Evolutionary conservation across 164 flowering plant genomes (phyloP).

Genomic region (Platanus orientalis): DNA sequence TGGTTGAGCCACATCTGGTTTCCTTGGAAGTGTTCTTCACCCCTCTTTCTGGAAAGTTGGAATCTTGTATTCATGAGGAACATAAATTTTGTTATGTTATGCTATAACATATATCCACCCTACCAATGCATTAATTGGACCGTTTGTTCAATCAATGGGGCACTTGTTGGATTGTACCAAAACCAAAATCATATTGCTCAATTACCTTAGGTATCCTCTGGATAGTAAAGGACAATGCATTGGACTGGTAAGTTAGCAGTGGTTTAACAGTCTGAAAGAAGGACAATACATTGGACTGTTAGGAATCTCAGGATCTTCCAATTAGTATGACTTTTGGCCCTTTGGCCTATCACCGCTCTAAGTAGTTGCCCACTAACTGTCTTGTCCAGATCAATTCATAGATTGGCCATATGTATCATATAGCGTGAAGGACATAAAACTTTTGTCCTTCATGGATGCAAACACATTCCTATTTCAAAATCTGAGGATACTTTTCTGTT

Average conservation of each 20-base stretch:
- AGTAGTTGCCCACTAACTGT: not conserved
- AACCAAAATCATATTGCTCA: not conserved
- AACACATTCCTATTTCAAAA: not conserved
- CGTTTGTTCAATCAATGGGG: not conserved
- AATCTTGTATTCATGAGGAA: not conserved
- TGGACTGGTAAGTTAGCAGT: not conserved
- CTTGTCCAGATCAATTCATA: not conserved
- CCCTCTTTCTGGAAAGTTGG: not conserved
- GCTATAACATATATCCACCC: no score
- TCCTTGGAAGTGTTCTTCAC: not conserved
- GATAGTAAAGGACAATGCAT: no score
- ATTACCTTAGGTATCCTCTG: not conserved
- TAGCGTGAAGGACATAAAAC: not conserved
- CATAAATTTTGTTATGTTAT: not conserved
- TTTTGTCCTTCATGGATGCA: not conserved
- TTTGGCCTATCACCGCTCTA: not conserved
- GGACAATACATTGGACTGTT: not conserved
- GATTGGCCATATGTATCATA: not conserved
- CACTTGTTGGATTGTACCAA: not conserved
- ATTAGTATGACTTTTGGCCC: not conserved
- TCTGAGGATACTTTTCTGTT: constrained; percentile 1
- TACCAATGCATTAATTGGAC: not conserved
- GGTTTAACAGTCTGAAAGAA: not conserved
- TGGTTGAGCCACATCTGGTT: not conserved
- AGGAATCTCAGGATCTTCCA: not conserved